phyloP scores from a whole-genome alignment of 2,329 filamentous ascomycete species.

The Ampelomyces quisqualis region DNA sequence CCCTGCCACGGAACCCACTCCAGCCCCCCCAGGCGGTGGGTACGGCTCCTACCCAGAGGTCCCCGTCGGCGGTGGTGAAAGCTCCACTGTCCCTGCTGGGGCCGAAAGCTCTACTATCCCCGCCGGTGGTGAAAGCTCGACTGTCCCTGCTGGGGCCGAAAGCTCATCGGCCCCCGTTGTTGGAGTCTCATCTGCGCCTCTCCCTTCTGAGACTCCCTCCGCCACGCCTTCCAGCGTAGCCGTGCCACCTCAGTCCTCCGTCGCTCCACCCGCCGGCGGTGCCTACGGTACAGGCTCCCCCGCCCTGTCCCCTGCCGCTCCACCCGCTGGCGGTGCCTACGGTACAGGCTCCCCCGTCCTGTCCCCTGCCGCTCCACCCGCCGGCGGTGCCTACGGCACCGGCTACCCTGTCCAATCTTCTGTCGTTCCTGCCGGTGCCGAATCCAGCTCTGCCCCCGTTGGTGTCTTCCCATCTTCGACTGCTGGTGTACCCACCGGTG shows the following conservation, averaged over 20 bases:
- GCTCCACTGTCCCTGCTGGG: neutral
- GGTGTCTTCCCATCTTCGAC: conserved; percentile 1
- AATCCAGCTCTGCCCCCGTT: neutral
- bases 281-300: no score
- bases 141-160: neutral
- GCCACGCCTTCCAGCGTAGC: no score
- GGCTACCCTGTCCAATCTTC: conserved; percentile 12
- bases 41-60: neutral
- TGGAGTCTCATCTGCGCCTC: neutral
- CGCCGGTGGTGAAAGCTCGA: neutral
- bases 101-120: neutral
- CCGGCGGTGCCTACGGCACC: conserved; percentile 9
- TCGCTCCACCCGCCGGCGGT: no score
- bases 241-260: neutral
- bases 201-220: neutral
- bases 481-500: conserved; percentile 18
- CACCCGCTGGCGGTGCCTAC: conserved; percentile 11
- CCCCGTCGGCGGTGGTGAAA: neutral
- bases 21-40: neutral
- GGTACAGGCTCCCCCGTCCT: neutral
- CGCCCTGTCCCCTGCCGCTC: neutral
- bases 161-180: neutral
- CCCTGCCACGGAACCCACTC: conserved; percentile 5
- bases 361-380: conserved; percentile 6
- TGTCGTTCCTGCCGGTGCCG: conserved; percentile 6